Evolutionary conservation across 2,329 filamentous ascomycete species (phyloP), one percentile per base, ranked within the genome.

Genomic region (Curvularia hawaiiensis): DNA sequence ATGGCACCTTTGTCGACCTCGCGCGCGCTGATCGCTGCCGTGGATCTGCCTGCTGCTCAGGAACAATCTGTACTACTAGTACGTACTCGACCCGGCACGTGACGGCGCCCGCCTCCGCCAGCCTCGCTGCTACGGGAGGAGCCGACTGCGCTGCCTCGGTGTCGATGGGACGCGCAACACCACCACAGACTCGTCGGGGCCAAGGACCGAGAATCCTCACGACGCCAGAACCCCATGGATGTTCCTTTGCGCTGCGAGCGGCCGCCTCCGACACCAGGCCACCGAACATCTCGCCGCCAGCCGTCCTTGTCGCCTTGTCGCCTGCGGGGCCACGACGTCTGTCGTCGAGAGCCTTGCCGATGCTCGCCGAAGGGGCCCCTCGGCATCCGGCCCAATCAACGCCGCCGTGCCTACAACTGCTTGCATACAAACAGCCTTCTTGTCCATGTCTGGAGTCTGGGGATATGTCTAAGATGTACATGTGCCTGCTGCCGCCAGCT

Each of bases 21-120:
- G 50, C 44, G 24, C 30, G 31, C 55, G 55, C 50, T 54, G 55
- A 54, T 54, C 51, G 30, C 55, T 58, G 45, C 11, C 45, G 51
- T 50, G 45, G 51, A 58, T 54, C 45, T 54, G 40, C 54, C 46
- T 58, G 51, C 50, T 28, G 55, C 28, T 45, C 55, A 58, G 54
- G 54, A 57, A 53, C 54, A 57, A 50, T 11, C 40, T 11, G 28
- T 11, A n/a, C n/a, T n/a, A n/a, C n/a, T n/a, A n/a, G n/a, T n/a
- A n/a, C n/a, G n/a, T n/a, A 1, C 3, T 9, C 10, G 10, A 31
- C 2, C 3, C 30, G 10, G 30, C 43, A 33, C 22, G 46, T 46
- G 46, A 40, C 49, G 44, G 33, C 40, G 30, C 52, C 22, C 38
- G 24, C 16, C 51, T 40, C n/a, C n/a, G n/a, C n/a, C n/a, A n/a